Conservation (phyloP, 2,329 filamentous ascomycete genomes). For the Aschersonia sp. region DNA sequence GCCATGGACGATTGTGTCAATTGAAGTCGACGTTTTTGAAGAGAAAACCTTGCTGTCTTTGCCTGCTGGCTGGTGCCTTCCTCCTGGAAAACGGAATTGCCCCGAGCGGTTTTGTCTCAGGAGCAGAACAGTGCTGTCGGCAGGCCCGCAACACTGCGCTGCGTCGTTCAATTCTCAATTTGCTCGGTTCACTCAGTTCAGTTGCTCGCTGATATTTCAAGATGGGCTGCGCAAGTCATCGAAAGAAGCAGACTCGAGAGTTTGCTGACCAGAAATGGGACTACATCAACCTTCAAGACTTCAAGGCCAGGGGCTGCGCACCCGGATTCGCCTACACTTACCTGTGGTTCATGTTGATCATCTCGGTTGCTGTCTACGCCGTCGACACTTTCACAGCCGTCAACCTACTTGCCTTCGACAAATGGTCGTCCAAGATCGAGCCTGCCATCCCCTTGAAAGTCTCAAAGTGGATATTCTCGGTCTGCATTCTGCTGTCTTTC, state of each 20-base stretch:
- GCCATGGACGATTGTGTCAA: too few species aligned
- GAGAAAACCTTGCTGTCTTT: background rate
- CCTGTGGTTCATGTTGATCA: constrained; percentile 64
- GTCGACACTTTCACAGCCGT: constrained; percentile 90
- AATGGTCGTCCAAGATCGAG: constrained; percentile 73
- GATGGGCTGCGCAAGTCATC: constrained; percentile 54
- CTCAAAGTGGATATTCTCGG: constrained; percentile 89
- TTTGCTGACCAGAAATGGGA: constrained; percentile 87
- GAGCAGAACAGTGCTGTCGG: constrained; percentile 32
- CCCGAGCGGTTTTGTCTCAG: constrained; percentile 6
- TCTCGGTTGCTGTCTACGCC: constrained; percentile 73
- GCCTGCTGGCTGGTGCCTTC: background rate
- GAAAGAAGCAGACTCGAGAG: constrained; percentile 48
- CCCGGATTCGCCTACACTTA: constrained; percentile 70
- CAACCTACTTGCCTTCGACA: constrained; percentile 77
- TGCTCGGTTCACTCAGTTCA: too few species aligned
- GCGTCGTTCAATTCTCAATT: background rate
- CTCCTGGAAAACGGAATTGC: background rate
- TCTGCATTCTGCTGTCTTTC: constrained; percentile 84
- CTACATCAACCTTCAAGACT: constrained; percentile 67
- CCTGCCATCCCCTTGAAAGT: constrained; percentile 64
- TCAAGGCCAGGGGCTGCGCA: constrained; percentile 69
- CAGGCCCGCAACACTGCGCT: constrained; percentile 17
- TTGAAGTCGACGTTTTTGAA: too few species aligned
- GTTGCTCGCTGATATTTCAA: background rate